Percentiles rank a stretch among this genome's conserved stretches.
phyloP scores from a whole-genome alignment of 2,329 filamentous ascomycete genomes.

The Trichoderma citrinoviride region DNA sequence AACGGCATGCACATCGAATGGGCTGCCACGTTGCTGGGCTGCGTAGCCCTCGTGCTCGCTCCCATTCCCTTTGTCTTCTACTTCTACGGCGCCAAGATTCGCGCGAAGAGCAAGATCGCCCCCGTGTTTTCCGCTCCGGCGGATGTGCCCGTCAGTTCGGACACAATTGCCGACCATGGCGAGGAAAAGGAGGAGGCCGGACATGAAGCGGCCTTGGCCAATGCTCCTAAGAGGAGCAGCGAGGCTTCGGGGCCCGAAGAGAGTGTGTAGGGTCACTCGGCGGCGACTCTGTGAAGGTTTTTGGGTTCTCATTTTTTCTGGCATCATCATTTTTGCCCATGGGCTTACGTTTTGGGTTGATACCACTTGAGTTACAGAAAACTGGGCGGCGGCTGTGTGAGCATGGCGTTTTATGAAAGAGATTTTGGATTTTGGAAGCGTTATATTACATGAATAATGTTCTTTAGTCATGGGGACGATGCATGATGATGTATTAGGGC shows the following conservation, averaged over 20 bases:
- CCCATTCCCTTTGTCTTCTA: slow-evolving; percentile 64
- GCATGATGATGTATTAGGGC: background rate
- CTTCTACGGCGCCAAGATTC: slow-evolving; percentile 57
- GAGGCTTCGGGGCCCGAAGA: slow-evolving; percentile 26
- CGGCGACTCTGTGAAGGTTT: background rate
- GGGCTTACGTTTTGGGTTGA: background rate
- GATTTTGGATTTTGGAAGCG: slow-evolving; percentile 7
- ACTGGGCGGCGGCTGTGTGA: background rate
- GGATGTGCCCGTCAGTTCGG: slow-evolving; percentile 17
- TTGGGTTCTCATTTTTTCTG: background rate
- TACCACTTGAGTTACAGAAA: slow-evolving; percentile 11
- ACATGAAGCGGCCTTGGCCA: slow-evolving; percentile 37
- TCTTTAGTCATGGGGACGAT: background rate
- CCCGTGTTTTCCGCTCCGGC: slow-evolving; percentile 41
- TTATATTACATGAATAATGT: slow-evolving; percentile 14
- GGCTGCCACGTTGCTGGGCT: slow-evolving; percentile 60
- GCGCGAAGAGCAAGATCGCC: slow-evolving; percentile 54
- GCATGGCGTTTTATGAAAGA: slow-evolving; percentile 8
- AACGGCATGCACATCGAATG: slow-evolving; percentile 60
- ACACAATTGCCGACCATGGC: slow-evolving; percentile 25
- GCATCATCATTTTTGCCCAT: background rate
- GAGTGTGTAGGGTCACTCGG: slow-evolving; percentile 20
- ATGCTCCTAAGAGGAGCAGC: slow-evolving; percentile 34
- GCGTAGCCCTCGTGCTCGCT: slow-evolving; percentile 54
- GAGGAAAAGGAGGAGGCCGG: slow-evolving; percentile 33